phyloP scores from a whole-genome alignment of 768 basidiomycete species.

The Thelephora ganbajun region DNA sequence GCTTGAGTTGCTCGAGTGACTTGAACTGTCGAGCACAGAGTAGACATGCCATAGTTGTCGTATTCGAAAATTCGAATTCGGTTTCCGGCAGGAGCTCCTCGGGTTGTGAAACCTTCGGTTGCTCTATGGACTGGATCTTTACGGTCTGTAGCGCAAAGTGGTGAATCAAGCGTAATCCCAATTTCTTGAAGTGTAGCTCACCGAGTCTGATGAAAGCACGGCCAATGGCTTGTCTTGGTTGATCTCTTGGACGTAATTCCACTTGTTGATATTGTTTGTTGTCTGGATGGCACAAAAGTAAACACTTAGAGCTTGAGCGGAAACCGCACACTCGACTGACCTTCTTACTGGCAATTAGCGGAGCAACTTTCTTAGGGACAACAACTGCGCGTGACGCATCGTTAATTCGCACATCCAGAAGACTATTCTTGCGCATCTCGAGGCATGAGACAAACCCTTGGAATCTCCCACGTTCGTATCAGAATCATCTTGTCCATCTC shows the following conservation, averaged over 20 bases:
- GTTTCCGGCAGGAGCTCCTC: constrained; percentile 25
- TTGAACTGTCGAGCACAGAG: constrained; percentile 94
- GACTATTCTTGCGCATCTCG: constrained; percentile 13
- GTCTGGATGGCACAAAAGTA: constrained; percentile 33
- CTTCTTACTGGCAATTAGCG: constrained; percentile 78
- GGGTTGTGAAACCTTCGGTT: constrained; percentile 1
- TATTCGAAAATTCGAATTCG: constrained; percentile 79
- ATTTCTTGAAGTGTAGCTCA: not conserved
- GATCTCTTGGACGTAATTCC: constrained; percentile 86
- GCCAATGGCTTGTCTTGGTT: constrained; percentile 8
- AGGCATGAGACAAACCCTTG: constrained; percentile 33
- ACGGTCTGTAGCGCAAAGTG: not conserved
- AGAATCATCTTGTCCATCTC: constrained; percentile 29
- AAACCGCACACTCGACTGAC: constrained; percentile 19
- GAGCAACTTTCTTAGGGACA: constrained; percentile 60
- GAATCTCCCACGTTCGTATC: constrained; percentile 19
- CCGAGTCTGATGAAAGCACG: constrained; percentile 10
- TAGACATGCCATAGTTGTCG: constrained; percentile 61
- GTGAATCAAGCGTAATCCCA: not conserved
- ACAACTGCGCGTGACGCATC: constrained; percentile 22
- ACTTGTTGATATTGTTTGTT: constrained; percentile 85
- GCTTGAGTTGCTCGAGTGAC: constrained; percentile 64
- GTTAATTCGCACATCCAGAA: constrained; percentile 17
- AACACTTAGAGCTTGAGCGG: not conserved
- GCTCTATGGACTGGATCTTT: constrained; percentile 4